Percentiles rank a stretch among this genome's conserved stretches.
phyloP scores from a whole-genome alignment of 129 eudicot genomes.

The Daucus carota region DNA sequence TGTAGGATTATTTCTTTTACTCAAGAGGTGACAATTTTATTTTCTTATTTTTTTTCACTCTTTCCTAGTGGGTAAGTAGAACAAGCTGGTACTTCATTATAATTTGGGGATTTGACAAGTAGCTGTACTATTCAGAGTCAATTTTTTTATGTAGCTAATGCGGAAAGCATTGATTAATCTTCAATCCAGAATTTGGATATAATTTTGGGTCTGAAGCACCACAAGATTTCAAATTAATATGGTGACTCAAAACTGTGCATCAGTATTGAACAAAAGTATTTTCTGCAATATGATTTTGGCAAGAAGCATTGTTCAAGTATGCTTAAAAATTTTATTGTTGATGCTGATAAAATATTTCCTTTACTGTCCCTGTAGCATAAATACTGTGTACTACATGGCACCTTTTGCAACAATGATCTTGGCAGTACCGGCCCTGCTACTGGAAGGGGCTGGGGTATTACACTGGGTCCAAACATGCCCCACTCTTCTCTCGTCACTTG shows the following conservation, averaged over 20 bases:
- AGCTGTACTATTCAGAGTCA: not conserved
- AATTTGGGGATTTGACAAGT: not conserved
- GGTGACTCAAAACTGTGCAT: not conserved
- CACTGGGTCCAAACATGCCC: conserved; percentile 56
- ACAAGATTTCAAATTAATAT: not conserved
- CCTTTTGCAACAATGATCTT: conserved; percentile 93
- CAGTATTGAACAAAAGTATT: not conserved
- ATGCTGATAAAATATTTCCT: not conserved
- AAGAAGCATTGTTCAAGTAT: not conserved
- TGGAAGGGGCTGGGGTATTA: conserved; percentile 79
- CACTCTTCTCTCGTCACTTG: conserved; percentile 36
- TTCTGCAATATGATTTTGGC: not conserved
- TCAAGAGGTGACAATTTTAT: too few relatives aligned
- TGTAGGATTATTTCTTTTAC: not conserved
- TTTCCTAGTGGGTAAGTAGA: not conserved
- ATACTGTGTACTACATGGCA: conserved; percentile 97
- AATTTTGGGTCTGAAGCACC: not conserved
- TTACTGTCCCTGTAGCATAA: conserved; percentile 47
- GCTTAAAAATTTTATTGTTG: not conserved
- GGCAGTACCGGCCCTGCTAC: conserved; percentile 72
- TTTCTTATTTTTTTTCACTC: not conserved
- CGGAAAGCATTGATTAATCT: not conserved
- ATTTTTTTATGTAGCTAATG: not conserved
- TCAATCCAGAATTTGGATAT: not conserved
- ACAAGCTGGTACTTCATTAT: not conserved